Evolutionary conservation across 495 filamentous ascomycete genomes (phyloP), one percentile per base, ranked within the genome.

Genomic region (Penicillium lividum): DNA sequence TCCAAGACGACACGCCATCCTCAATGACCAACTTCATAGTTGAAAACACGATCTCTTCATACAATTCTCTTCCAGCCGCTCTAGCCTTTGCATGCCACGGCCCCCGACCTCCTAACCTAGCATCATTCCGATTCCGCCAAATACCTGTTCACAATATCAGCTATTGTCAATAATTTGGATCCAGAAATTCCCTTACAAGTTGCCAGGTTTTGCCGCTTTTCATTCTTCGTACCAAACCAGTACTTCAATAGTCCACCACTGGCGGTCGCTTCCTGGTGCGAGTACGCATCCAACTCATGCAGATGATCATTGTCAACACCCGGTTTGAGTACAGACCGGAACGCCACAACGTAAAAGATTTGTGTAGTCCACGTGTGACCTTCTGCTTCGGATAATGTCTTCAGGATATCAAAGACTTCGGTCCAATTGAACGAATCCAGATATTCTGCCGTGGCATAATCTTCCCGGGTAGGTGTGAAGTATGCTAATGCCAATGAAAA

Each of bases 241-340:
- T 93, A 92, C 83, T 95, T 94, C 64, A 96, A 74, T 66, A 97
- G 79, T n/a, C 92, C 92, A 2, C 91, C 91, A 61, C 85, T 88
- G 34, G 77, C 77, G 5, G 82, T 85, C 10, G 92, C 92, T 71
- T 96, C 91, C 29, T 78, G 77, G 64, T 95, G 92, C 11, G 90
- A 89, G 46, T 82, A 80, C 62, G 82, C 82, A 69, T 97, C 92
- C 56, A 96, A 73, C 16, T 74, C 75, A 51, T 83, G 82, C 13
- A 97, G 75, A 31, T 85, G 75, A 5, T 81, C 78, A 53, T 80
- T 79, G 59, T 89, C 82, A 0, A 84, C 86, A 8, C 77, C 81
- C 2, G 80, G 79, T 6, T 81, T 79, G 16, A 94, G 81, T 54
- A 73, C 80, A 0, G 90, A 94, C 2, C 90, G 82, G 72, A 96